Evolutionary conservation across 2,329 filamentous ascomycete species (phyloP), one percentile per base, ranked within the genome.

Genomic region (Cladosporium sp.): DNA sequence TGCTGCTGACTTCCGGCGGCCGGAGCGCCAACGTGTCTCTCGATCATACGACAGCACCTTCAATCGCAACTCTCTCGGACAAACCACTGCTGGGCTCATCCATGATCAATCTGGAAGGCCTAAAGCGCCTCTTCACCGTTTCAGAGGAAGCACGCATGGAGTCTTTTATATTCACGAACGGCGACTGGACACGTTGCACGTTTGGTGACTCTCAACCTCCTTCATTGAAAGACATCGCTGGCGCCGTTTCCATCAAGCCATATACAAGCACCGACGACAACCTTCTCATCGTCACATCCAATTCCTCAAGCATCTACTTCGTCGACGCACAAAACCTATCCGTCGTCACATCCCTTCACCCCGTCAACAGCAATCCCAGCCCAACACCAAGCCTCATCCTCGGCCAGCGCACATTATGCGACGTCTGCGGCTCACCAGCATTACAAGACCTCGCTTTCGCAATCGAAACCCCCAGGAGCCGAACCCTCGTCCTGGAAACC

Each of bases 1-100:
- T 88, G 7, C 63, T 89, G 7, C 75, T 89, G 5, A 80, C 80
- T 30, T 76, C 80, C 13, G 83, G 85, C 47, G 87, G 86, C 0
- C 73, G 76, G 75, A 0, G 82, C 86, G 59, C 7, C 18, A 32
- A 8, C 43, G 43, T 49, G 13, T 40, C 15, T 9, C 8, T 48
- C 12, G 9, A 17, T 36, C 24, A 47, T 36, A 41, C 13, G 7
- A 19, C n/a, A 13, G 18, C 12, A 22, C n/a, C 45, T 4, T 18
- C 18, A 13, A 32, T 19, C 18, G 44, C 40, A 5, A 51, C 57
- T 15, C 24, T 66, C 4, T 60, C 57, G 3, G 50, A 50, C 4
- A 52, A 55, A 7, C 59, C 61, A 24, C 41, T 65, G 3, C 50
- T 66, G 6, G 62, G 62, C 8, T 61, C 63, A 7, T 38, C 51